A percentile compares a stretch with the other conserved stretches of the same genome.
Conservation (phyloP, 1,284 basidiomycete genomes). For the Neolentinus lepideus region DNA sequence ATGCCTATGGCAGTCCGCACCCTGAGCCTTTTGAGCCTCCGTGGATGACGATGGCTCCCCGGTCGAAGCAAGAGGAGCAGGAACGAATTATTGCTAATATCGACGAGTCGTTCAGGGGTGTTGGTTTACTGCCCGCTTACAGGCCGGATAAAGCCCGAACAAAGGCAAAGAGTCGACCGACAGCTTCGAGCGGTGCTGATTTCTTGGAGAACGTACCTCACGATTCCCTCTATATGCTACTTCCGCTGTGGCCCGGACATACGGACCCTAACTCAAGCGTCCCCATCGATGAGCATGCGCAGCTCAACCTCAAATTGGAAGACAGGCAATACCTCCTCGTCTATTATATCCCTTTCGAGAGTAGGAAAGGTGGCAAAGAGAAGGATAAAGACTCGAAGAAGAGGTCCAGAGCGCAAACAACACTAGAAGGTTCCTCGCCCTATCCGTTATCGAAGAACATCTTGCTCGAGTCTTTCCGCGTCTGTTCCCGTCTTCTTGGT, state of each 20-base stretch:
- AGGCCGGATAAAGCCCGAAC: slow-evolving; percentile 17
- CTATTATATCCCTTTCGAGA: slow-evolving; percentile 53
- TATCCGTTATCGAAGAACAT: slow-evolving; percentile 28
- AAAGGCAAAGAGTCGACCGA: slow-evolving; percentile 23
- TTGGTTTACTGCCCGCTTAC: slow-evolving; percentile 62
- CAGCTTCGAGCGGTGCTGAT: slow-evolving; percentile 23
- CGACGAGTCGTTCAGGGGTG: slow-evolving; percentile 70
- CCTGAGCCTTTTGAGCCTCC: slow-evolving; percentile 38
- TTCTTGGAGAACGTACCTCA: slow-evolving; percentile 58
- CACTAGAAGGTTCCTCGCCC: neutral
- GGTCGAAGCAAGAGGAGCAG: slow-evolving; percentile 57
- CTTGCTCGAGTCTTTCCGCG: slow-evolving; percentile 53
- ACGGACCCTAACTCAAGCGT: slow-evolving; percentile 37
- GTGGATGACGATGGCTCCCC: slow-evolving; percentile 59
- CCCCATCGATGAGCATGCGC: slow-evolving; percentile 21
- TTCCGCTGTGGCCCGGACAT: slow-evolving; percentile 77
- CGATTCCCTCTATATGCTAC: slow-evolving; percentile 69
- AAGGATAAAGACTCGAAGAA: slow-evolving; percentile 26
- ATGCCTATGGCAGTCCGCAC: slow-evolving; percentile 1
- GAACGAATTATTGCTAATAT: slow-evolving; percentile 61
- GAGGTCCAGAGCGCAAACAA: slow-evolving; percentile 3
- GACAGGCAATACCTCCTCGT: slow-evolving; percentile 66
- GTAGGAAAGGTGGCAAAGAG: slow-evolving; percentile 24
- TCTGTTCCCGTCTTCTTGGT: slow-evolving; percentile 58
- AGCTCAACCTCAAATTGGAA: slow-evolving; percentile 35